Conservation (phyloP, 495 filamentous ascomycete genomes). For the Penicillium maclennaniae region DNA sequence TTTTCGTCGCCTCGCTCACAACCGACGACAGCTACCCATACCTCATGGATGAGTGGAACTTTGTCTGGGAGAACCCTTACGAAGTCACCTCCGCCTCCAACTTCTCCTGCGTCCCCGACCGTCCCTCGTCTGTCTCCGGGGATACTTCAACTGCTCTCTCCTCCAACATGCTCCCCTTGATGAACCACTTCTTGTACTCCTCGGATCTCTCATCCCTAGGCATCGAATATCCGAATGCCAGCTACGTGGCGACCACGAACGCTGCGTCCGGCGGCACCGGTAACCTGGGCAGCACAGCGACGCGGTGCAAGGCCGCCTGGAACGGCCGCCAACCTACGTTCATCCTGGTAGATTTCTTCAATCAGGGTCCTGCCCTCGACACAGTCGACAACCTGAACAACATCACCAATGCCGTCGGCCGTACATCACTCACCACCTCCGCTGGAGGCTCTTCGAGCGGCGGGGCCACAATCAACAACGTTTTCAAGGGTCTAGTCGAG, state of each 20-base stretch:
- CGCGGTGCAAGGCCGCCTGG: conserved; percentile 53
- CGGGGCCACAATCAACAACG: conserved; percentile 33
- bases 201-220: conserved; percentile 35
- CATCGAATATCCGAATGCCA: conserved; percentile 58
- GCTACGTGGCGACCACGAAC: conserved; percentile 58
- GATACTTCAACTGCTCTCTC: conserved; percentile 42
- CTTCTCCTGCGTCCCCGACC: conserved; percentile 63
- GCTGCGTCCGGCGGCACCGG: conserved; percentile 48
- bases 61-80: conserved; percentile 75
- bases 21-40: conserved; percentile 52
- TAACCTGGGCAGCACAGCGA: conserved; percentile 57
- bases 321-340: conserved; percentile 55
- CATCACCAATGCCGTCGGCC: conserved; percentile 46
- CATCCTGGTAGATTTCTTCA: conserved; percentile 72
- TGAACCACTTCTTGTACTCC: conserved; percentile 72
- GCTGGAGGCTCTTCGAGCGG: conserved; percentile 22
- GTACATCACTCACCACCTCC: conserved; percentile 30
- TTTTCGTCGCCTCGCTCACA: conserved; percentile 57
- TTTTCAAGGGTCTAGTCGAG: conserved; percentile 39
- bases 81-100: conserved; percentile 59
- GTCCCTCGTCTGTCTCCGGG: conserved; percentile 47
- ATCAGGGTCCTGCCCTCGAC: conserved; percentile 57
- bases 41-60: conserved; percentile 69
- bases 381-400: conserved; percentile 64
- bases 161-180: conserved; percentile 51